Evolutionary conservation across 306 rosid genomes (phyloP).

Genomic region (Medicago arabica): DNA sequence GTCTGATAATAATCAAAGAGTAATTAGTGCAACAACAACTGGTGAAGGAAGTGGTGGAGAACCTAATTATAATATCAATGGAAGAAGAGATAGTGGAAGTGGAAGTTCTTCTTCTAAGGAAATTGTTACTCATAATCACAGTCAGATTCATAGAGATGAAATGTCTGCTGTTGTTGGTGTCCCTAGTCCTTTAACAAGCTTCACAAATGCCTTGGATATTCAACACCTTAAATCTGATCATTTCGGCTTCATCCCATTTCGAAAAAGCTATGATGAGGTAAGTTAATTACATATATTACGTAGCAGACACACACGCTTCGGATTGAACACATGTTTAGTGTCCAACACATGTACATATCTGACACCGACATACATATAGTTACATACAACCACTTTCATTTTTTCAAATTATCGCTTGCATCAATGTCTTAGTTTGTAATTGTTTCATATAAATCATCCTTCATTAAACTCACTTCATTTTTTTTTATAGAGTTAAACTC

Average conservation of each 20-base stretch:
- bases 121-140: conserved; percentile 36
- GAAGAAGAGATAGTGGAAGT: conserved; percentile 54
- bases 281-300: not conserved
- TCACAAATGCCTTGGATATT: conserved; percentile 59
- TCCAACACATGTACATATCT: not conserved
- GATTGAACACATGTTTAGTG: not conserved
- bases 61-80: conserved; percentile 9
- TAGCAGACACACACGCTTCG: not conserved
- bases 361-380: not conserved
- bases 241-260: conserved; percentile 76
- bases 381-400: too few species aligned
- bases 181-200: conserved; percentile 50
- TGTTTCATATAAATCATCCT: too few species aligned
- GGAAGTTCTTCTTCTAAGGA: conserved; percentile 88
- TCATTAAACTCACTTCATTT: not conserved
- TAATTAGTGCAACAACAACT: conserved; percentile 41
- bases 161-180: conserved; percentile 55
- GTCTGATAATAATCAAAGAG: conserved; percentile 54
- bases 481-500: too few species aligned
- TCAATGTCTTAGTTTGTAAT: too few species aligned
- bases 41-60: conserved; percentile 59
- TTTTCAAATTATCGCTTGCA: not conserved
- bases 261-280: conserved; percentile 81
- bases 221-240: conserved; percentile 78
- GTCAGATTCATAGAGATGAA: conserved; percentile 49